Conservation (phyloP, 495 filamentous ascomycete genomes). For the Penicillium odoratum region DNA sequence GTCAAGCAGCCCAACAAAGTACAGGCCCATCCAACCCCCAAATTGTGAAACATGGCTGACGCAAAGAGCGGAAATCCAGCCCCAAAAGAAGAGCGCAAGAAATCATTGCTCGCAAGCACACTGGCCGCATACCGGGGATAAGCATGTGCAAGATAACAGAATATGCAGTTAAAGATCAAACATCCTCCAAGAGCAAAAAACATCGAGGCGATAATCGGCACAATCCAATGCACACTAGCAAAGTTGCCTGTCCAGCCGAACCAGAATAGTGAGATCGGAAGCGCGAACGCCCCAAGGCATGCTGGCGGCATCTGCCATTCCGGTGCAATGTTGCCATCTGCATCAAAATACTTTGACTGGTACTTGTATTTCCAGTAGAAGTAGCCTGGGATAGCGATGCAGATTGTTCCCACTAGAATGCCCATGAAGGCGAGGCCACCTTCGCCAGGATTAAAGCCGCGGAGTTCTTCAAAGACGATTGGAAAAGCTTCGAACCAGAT, state of each 20-base stretch:
- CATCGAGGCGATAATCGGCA: slow-evolving; percentile 55
- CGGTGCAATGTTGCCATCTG: slow-evolving; percentile 28
- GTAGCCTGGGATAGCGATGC: slow-evolving; percentile 43
- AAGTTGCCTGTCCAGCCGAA: slow-evolving; percentile 58
- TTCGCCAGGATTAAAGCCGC: slow-evolving; percentile 47
- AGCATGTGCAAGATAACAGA: slow-evolving; percentile 47
- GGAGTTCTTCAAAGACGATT: slow-evolving; percentile 50
- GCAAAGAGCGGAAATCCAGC: slow-evolving; percentile 53
- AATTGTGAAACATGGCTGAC: slow-evolving; percentile 50
- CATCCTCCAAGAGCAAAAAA: slow-evolving; percentile 55
- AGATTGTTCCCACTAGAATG: slow-evolving; percentile 40
- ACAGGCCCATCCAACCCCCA: slow-evolving; percentile 64
- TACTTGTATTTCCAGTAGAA: slow-evolving; percentile 45
- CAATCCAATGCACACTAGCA: slow-evolving; percentile 57
- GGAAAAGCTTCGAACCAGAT: slow-evolving; percentile 61
- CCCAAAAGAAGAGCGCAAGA: slow-evolving; percentile 48
- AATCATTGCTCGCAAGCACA: slow-evolving; percentile 53
- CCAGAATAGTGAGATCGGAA: slow-evolving; percentile 59
- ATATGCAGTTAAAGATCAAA: slow-evolving; percentile 55
- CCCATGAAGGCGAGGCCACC: slow-evolving; percentile 53
- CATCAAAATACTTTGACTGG: slow-evolving; percentile 42
- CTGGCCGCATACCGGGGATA: slow-evolving; percentile 48
- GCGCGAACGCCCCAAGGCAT: slow-evolving; percentile 44
- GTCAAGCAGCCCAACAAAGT: slow-evolving; percentile 59
- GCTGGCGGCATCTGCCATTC: slow-evolving; percentile 54